Evolutionary conservation across 73 alveolate species (phyloP).

Genomic region (Tetrahymena thermophila): DNA sequence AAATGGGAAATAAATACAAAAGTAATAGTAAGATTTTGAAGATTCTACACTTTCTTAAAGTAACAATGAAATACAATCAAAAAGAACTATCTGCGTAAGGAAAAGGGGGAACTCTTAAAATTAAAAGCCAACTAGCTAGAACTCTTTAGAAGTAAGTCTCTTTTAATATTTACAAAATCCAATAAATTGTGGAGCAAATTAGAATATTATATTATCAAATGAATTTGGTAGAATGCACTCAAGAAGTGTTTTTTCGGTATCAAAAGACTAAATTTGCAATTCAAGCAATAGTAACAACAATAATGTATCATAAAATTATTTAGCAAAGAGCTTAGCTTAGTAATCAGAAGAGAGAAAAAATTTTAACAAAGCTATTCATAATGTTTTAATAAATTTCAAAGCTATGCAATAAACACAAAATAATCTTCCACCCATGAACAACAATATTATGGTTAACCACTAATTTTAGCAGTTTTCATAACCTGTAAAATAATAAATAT

Average conservation of each 20-base stretch:
- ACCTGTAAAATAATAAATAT: neutral
- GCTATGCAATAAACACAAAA: neutral
- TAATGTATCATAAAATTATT: neutral
- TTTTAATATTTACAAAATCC: neutral
- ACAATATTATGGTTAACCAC: neutral
- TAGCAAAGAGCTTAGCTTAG: neutral
- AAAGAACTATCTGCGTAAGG: neutral
- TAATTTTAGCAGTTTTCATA: neutral
- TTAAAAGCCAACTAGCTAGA: neutral
- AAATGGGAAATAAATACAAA: neutral
- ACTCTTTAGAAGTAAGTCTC: neutral
- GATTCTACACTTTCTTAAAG: neutral
- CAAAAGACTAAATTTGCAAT: neutral
- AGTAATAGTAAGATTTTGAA: neutral
- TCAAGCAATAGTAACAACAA: neutral
- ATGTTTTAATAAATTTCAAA: neutral
- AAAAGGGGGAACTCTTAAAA: neutral
- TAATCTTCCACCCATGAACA: neutral
- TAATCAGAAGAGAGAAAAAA: neutral
- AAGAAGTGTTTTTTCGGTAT: neutral
- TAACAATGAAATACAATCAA: neutral
- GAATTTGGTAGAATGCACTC: conserved; percentile 1
- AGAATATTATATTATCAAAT: neutral
- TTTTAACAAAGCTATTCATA: neutral
- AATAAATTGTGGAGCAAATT: neutral